Evolutionary conservation across 2,329 filamentous ascomycete species (phyloP).

Genomic region (Orbilia javanica): DNA sequence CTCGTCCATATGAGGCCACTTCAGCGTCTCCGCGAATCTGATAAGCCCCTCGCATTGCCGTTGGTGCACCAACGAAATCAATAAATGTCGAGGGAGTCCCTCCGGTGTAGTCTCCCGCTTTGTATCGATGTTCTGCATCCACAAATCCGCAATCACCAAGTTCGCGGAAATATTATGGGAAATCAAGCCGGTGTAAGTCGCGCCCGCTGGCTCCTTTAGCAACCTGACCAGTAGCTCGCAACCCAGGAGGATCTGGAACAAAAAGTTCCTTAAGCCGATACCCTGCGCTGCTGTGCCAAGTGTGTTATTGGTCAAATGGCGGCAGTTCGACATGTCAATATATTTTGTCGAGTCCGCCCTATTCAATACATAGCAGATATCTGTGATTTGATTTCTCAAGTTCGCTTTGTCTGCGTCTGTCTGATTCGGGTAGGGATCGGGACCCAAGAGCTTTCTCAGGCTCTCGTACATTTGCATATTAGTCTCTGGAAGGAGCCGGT

Average conservation of each 20-base stretch:
- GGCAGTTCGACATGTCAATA: conserved; percentile 54
- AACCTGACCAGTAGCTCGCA: conserved; percentile 50
- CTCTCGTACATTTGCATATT: conserved; percentile 57
- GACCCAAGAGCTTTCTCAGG: conserved; percentile 48
- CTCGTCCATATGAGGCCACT: conserved; percentile 56
- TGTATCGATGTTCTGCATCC: conserved; percentile 57
- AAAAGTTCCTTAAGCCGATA: conserved; percentile 48
- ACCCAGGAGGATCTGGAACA: conserved; percentile 50
- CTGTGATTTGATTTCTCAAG: conserved; percentile 54
- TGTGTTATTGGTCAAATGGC: conserved; percentile 53
- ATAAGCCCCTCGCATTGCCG: conserved; percentile 55
- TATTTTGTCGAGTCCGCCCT: conserved; percentile 44
- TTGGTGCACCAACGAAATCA: conserved; percentile 55
- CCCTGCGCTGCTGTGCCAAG: conserved; percentile 48
- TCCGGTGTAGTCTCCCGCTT: conserved; percentile 43
- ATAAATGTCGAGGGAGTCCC: conserved; percentile 39
- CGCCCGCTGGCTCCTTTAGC: conserved; percentile 40
- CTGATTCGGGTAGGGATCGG: conserved; percentile 54
- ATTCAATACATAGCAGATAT: conserved; percentile 55
- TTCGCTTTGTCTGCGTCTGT: conserved; percentile 57
- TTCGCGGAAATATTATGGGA: conserved; percentile 56
- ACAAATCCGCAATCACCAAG: conserved; percentile 46
- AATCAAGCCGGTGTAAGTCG: conserved; percentile 41
- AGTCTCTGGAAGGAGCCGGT: conserved; percentile 50
- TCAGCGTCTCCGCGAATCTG: conserved; percentile 54